These are phyloP conservation scores for Gautieria morchelliformis DNA, from an alignment of 768 basidiomycete genomes.

Conservation along the genomic window DNA sequence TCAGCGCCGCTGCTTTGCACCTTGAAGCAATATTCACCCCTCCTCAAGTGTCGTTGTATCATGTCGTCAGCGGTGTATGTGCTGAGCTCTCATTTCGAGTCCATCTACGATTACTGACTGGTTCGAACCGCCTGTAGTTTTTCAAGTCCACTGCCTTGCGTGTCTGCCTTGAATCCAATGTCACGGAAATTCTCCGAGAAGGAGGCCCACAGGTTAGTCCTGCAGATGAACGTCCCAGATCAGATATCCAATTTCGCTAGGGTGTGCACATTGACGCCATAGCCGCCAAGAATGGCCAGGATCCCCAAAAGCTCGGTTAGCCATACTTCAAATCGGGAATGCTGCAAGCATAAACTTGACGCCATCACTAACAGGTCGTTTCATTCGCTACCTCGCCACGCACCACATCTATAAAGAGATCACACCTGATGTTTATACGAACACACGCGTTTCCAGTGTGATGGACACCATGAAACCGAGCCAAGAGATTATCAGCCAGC, in stretches of 20 bases:
- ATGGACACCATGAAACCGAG: constrained; percentile 24
- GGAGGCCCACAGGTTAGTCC: constrained; percentile 25
- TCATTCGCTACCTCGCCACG: constrained; percentile 20
- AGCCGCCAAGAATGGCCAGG: not conserved
- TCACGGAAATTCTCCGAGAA: constrained; percentile 32
- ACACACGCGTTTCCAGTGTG: constrained; percentile 18
- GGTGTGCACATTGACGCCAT: constrained; percentile 5
- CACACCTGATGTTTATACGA: constrained; percentile 19
- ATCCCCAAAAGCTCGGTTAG: constrained; percentile 2
- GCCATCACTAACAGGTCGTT: constrained; percentile 13
- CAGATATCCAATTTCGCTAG: not conserved
- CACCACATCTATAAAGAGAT: constrained; percentile 24
- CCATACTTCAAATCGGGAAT: too few species aligned
- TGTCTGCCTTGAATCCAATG: constrained; percentile 22
- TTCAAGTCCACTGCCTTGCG: constrained; percentile 17
- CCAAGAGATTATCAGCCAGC: constrained; percentile 20
- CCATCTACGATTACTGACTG: not conserved
- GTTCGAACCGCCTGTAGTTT: constrained; percentile 9
- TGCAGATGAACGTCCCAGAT: not conserved
- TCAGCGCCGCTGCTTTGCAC: constrained; percentile 18
- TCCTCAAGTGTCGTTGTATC: constrained; percentile 10
- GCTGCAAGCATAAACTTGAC: not conserved
- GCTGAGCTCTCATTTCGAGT: not conserved
- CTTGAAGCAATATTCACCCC: constrained; percentile 16
- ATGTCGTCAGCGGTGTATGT: not conserved